Conservation (phyloP, 2,329 filamentous ascomycete species). For the Beauveria sp. region DNA sequence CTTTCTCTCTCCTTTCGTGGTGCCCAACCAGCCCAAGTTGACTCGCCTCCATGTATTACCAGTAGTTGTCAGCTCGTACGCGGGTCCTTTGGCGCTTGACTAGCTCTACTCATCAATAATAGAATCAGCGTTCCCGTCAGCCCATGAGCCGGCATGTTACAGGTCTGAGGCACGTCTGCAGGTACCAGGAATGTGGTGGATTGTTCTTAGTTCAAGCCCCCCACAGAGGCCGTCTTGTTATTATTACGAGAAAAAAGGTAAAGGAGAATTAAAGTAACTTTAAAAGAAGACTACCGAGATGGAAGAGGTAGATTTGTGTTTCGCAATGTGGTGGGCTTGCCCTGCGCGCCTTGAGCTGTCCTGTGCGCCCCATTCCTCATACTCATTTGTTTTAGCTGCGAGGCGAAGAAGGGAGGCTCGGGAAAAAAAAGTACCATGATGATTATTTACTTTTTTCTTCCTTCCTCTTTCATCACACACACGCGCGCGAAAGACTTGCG, state of each 20-base stretch:
- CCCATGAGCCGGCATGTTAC: background rate
- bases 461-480: slow-evolving; percentile 1
- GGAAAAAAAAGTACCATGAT: background rate
- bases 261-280: too few relatives aligned
- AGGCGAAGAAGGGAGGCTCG: background rate
- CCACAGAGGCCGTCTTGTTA: background rate
- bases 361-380: background rate
- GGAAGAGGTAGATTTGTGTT: background rate
- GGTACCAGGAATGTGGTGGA: background rate
- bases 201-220: background rate
- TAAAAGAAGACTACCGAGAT: too few relatives aligned
- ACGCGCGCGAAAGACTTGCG: background rate
- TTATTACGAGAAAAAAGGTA: background rate
- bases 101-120: background rate
- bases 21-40: background rate
- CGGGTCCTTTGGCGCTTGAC: background rate
- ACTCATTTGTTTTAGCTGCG: background rate
- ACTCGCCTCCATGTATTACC: background rate
- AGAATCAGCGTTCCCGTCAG: slow-evolving; percentile 2
- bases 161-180: background rate
- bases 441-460: background rate
- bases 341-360: background rate
- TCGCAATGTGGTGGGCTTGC: background rate
- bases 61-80: too few relatives aligned
- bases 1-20: background rate